Percentiles rank a stretch among this genome's conserved stretches.
phyloP scores from a whole-genome alignment of 805 yeast species.

The Wickerhamomyces kurtzmanii region DNA sequence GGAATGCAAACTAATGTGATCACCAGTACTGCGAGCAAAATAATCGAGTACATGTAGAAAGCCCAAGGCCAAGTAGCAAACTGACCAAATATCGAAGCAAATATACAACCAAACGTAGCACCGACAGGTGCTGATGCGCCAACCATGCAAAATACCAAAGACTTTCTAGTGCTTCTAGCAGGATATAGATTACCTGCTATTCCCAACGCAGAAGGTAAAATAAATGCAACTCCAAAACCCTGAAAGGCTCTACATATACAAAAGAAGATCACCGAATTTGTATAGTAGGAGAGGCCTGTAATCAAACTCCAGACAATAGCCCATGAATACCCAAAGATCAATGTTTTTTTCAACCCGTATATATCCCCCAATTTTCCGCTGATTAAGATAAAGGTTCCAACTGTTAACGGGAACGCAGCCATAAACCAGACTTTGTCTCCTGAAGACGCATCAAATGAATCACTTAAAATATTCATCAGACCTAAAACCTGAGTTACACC shows the following conservation, averaged over 20 bases:
- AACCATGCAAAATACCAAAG: slow-evolving; percentile 40
- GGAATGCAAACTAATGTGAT: slow-evolving; percentile 25
- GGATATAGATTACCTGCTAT: slow-evolving; percentile 37
- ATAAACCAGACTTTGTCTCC: slow-evolving; percentile 47
- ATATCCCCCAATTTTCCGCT: slow-evolving; percentile 69
- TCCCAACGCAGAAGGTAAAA: slow-evolving; percentile 53
- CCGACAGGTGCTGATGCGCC: slow-evolving; percentile 59
- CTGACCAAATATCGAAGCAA: slow-evolving; percentile 38
- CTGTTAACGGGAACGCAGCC: slow-evolving; percentile 62
- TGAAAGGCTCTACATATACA: slow-evolving; percentile 46
- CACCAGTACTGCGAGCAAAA: slow-evolving; percentile 19
- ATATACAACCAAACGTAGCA: slow-evolving; percentile 40
- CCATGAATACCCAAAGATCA: slow-evolving; percentile 48
- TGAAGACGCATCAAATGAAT: slow-evolving; percentile 19
- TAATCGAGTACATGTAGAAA: slow-evolving; percentile 30
- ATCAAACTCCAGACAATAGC: slow-evolving; percentile 47
- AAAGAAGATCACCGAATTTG: slow-evolving; percentile 38
- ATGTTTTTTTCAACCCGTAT: slow-evolving; percentile 49
- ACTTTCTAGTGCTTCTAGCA: slow-evolving; percentile 34
- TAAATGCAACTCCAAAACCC: slow-evolving; percentile 52
- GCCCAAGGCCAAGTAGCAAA: slow-evolving; percentile 41
- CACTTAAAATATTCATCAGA: slow-evolving; percentile 22
- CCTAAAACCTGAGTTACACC: slow-evolving; percentile 27
- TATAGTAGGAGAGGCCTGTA: slow-evolving; percentile 46
- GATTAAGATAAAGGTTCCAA: slow-evolving; percentile 62